Conservation (phyloP, 192 early-diverging fungal genomes). For the Entomortierella parvispora region DNA sequence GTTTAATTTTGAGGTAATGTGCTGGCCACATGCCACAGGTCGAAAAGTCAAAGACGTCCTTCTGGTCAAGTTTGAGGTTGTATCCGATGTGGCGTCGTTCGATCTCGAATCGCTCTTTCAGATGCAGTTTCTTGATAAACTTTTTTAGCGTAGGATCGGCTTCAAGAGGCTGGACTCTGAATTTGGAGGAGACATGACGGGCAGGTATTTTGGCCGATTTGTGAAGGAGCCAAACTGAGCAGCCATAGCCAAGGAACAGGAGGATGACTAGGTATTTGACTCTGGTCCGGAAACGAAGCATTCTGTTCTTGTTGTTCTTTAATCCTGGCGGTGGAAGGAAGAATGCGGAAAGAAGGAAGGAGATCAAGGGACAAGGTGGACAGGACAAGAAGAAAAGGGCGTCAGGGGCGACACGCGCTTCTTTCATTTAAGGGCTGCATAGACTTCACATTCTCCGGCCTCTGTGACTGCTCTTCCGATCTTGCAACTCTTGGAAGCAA, state of each 20-base stretch:
- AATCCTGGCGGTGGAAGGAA: not conserved
- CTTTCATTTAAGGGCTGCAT: not conserved
- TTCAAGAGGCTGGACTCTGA: conserved; percentile 3
- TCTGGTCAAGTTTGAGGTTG: conserved; percentile 3
- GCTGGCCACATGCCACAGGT: conserved; percentile 19
- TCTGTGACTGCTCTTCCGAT: too few relatives aligned
- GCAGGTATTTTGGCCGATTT: conserved; percentile 10
- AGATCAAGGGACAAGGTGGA: not conserved
- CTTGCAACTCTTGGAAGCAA: too few relatives aligned
- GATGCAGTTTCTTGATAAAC: conserved; percentile 1
- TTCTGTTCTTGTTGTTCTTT: not conserved
- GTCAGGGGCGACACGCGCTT: not conserved
- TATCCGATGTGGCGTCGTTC: conserved; percentile 11
- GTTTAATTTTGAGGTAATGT: conserved; percentile 3
- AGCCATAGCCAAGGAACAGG: not conserved
- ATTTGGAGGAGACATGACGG: not conserved
- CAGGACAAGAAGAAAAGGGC: too few relatives aligned
- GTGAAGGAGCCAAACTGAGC: conserved; percentile 7
- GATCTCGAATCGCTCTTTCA: conserved; percentile 17
- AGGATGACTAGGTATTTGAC: conserved; percentile 8
- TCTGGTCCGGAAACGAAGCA: conserved; percentile 11
- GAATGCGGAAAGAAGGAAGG: not conserved
- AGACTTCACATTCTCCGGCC: too few relatives aligned
- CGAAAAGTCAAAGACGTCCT: not conserved
- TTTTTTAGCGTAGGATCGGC: not conserved